phyloP scores from a whole-genome alignment of 176 grass and related monocot genomes.

The Hyparrhenia diplandra region DNA sequence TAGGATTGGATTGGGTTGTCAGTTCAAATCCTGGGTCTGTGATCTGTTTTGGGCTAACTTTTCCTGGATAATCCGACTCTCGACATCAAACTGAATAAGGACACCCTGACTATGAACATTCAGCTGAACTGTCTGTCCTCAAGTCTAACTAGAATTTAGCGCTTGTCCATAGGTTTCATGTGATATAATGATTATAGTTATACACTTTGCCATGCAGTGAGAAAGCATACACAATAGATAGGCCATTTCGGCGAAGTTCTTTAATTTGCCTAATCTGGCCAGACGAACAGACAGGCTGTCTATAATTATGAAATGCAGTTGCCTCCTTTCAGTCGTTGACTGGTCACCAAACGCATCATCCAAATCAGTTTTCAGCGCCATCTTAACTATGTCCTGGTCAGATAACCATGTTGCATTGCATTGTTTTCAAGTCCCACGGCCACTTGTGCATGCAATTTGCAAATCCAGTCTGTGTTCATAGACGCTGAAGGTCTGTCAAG shows the following conservation, averaged over 20 bases:
- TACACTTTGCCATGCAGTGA: too few relatives aligned
- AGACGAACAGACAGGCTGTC: not conserved
- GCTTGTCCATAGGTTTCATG: not conserved
- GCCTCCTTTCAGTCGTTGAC: slow-evolving; percentile 12
- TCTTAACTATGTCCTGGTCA: slow-evolving; percentile 22
- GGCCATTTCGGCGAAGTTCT: not conserved
- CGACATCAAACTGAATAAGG: not conserved
- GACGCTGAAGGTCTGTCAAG: slow-evolving; percentile 30
- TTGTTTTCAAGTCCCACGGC: slow-evolving; percentile 17
- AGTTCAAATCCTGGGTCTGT: too few relatives aligned
- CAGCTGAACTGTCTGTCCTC: not conserved
- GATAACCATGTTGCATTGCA: slow-evolving; percentile 20
- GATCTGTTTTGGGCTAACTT: not conserved
- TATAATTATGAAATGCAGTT: slow-evolving; percentile 8
- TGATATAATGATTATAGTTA: too few relatives aligned
- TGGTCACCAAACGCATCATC: slow-evolving; percentile 20
- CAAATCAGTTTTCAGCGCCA: slow-evolving; percentile 18
- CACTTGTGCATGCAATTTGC: slow-evolving; percentile 3
- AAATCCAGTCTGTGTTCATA: slow-evolving; percentile 32
- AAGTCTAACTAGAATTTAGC: slow-evolving; percentile 11
- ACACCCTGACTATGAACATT: not conserved
- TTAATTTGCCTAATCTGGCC: not conserved
- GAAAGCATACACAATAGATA: not conserved
- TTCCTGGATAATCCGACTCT: not conserved
- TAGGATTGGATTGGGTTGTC: too few relatives aligned